Evolutionary conservation across 1,284 basidiomycete genomes (phyloP), one percentile per base, ranked within the genome.

Genomic region (Rhodotorula sp.): DNA sequence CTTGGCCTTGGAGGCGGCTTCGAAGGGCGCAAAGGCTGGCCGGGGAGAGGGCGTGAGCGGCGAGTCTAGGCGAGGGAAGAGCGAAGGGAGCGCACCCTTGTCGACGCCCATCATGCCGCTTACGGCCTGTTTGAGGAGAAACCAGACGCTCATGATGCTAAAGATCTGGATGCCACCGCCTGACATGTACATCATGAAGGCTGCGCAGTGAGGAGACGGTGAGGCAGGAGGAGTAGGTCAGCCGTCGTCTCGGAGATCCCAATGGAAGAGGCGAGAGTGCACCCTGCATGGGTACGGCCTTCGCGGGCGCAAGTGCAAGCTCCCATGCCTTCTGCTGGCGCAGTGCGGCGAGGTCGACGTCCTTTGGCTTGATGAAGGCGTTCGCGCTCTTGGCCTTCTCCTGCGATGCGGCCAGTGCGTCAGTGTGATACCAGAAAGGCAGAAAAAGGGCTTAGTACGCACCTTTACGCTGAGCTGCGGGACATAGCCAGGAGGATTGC

Each of bases 161-260:
- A 80, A 80, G 64, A 80, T 79, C 73, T 80, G 80, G 27, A 80
- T 76, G 9, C 78, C 77, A 9, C 72, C 69, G 25, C 80, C 80
- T 17, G 77, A 75, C 80, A 80, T 80, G 73, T 78, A 80, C 73
- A 80, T 76, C 80, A 80, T 80, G 72, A 80, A 80, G 29, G 77
- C 79, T 76, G 63, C 8, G 19, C 54, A 10, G 46, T 8, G 44
- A 15, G 25, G 25, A 48, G 37, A 21, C 44, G 29, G 21, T 34
- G 17, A 53, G 51, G 32, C 32, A 34, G 32, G 3, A 58, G 39
- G 48, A 27, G 56, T 22, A 32, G 15, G 12, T 37, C 22, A 46
- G 53, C 32, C 36, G 21, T 29, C 32, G 44, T n/a, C 53, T 21
- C 12, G 51, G 25, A n/a, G 15, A 37, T 21, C 19, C 3, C n/a